Evolutionary conservation across 2,329 filamentous ascomycete species (phyloP).

Genomic region (Aspergillus transmontanensis): DNA sequence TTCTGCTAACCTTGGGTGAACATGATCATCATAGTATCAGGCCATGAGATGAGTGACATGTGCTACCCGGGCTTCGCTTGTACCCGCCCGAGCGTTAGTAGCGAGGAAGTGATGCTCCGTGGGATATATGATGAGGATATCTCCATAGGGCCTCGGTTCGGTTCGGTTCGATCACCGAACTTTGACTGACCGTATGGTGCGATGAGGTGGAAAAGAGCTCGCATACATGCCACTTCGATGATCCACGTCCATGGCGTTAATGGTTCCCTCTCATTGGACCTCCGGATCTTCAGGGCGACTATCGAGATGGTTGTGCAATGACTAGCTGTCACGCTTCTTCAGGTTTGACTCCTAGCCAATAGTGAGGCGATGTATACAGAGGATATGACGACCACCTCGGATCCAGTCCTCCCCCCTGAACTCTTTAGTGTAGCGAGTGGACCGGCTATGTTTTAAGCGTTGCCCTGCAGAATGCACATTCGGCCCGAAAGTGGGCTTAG

Average conservation of each 20-base stretch:
- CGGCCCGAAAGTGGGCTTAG: slow-evolving; percentile 21
- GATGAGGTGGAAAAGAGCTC: neutral
- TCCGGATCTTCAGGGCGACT: neutral
- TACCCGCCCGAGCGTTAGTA: neutral
- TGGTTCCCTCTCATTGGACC: neutral
- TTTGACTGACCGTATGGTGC: neutral
- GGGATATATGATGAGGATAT: neutral
- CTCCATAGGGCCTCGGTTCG: neutral
- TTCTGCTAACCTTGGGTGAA: neutral
- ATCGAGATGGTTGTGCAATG: neutral
- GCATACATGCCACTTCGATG: neutral
- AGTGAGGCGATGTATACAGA: slow-evolving; percentile 4
- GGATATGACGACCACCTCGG: neutral
- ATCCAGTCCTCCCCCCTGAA: neutral
- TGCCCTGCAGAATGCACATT: slow-evolving; percentile 23
- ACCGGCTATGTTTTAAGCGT: slow-evolving; percentile 9
- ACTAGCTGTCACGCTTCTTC: neutral
- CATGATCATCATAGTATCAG: neutral
- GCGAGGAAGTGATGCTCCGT: neutral
- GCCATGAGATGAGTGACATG: neutral
- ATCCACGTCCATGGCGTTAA: neutral
- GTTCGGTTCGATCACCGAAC: neutral
- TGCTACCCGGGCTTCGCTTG: neutral
- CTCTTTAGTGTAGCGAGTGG: slow-evolving; percentile 5
- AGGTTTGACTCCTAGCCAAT: neutral